phyloP scores from a whole-genome alignment of 129 eudicot genomes.

The Scalesia atractyloides region DNA sequence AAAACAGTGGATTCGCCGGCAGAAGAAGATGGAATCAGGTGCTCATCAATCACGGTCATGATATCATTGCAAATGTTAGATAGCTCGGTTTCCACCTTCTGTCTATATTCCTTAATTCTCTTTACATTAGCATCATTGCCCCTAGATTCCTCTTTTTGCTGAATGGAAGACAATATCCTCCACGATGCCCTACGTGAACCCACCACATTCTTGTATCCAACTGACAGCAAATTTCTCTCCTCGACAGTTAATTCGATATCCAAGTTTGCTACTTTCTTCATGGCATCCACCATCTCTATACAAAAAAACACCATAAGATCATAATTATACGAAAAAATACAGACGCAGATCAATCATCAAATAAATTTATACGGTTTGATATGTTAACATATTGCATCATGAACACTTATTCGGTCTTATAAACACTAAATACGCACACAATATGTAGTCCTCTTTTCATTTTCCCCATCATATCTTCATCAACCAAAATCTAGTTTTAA shows the following conservation, averaged over 20 bases:
- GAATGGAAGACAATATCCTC: conserved; percentile 52
- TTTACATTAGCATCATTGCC: conserved; percentile 50
- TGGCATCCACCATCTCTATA: conserved; percentile 63
- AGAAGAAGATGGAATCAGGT: conserved; percentile 48
- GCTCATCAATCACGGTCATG: conserved; percentile 48
- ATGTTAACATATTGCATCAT: too few species aligned
- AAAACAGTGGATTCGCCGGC: conserved; percentile 57
- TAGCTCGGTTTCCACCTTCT: conserved; percentile 56
- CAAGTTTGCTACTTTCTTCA: conserved; percentile 50
- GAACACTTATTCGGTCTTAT: too few species aligned
- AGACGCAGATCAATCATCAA: too few species aligned
- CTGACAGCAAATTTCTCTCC: conserved; percentile 57
- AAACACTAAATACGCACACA: too few species aligned
- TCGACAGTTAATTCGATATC: conserved; percentile 56
- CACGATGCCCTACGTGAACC: conserved; percentile 56
- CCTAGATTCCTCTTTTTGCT: conserved; percentile 48
- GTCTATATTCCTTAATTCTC: conserved; percentile 41
- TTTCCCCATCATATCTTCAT: too few species aligned
- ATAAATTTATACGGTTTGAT: too few species aligned
- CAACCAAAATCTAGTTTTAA: too few species aligned
- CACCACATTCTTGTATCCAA: conserved; percentile 59
- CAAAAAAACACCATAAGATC: background rate
- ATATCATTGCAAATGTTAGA: conserved; percentile 50
- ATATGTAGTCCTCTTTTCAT: too few species aligned
- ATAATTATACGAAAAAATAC: too few species aligned